phyloP scores from a whole-genome alignment of 306 rosid species.

The Lathyrus sativus region DNA sequence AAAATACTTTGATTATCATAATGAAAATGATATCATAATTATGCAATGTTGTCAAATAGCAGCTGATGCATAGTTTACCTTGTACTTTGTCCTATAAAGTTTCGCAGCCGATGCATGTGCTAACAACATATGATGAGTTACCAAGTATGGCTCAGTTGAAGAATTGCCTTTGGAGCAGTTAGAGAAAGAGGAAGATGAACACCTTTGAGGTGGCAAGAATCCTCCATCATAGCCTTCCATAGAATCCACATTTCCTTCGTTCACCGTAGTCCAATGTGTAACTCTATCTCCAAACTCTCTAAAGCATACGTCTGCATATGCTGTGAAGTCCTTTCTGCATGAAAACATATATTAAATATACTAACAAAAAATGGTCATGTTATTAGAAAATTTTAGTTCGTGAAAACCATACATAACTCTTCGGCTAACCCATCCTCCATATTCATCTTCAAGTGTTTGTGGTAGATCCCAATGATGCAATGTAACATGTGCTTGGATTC shows the following conservation, averaged over 20 bases:
- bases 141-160: conserved; percentile 55
- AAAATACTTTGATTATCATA: background rate
- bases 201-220: conserved; percentile 38
- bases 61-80: conserved; percentile 30
- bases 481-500: conserved; percentile 76
- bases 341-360: background rate
- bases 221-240: conserved; percentile 36
- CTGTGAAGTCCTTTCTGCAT: conserved; percentile 50
- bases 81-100: conserved; percentile 43
- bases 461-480: conserved; percentile 62
- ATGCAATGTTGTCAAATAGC: background rate
- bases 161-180: conserved; percentile 58
- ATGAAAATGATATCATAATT: background rate
- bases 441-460: conserved; percentile 73
- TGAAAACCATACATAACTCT: conserved; percentile 53
- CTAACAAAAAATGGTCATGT: no score
- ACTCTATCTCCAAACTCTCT: conserved; percentile 59
- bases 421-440: conserved; percentile 74
- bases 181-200: conserved; percentile 25
- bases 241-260: conserved; percentile 43
- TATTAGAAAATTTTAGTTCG: background rate
- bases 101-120: conserved; percentile 45
- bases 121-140: conserved; percentile 46
- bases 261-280: conserved; percentile 53
- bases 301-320: conserved; percentile 54